Evolutionary conservation across 176 grass and related monocot species (phyloP).

Genomic region (Chloris gayana): DNA sequence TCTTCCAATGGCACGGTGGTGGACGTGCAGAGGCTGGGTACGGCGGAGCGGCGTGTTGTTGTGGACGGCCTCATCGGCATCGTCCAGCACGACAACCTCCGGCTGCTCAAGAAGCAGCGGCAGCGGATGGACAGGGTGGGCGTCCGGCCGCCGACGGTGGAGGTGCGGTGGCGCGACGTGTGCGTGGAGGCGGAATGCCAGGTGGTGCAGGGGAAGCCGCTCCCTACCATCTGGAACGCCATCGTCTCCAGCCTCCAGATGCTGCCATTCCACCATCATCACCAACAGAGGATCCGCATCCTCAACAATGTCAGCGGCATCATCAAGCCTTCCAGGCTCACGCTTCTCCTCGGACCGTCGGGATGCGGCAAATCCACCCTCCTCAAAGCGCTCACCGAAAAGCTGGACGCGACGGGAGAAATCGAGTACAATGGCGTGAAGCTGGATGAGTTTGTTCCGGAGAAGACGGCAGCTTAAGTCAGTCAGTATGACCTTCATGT

Average conservation of each 20-base stretch:
- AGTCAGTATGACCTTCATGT: constrained; percentile 66
- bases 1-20: too few species aligned
- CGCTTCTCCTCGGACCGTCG: constrained; percentile 76
- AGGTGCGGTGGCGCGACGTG: constrained; percentile 46
- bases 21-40: too few species aligned
- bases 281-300: constrained; percentile 55
- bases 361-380: constrained; percentile 82
- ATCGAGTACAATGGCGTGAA: constrained; percentile 62
- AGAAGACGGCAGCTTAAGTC: constrained; percentile 70
- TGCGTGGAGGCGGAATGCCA: constrained; percentile 54
- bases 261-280: constrained; percentile 40
- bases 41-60: too few species aligned
- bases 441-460: constrained; percentile 64
- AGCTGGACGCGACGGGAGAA: constrained; percentile 52
- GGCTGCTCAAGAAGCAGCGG: too few species aligned
- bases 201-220: too few species aligned
- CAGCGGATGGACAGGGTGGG: too few species aligned
- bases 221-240: constrained; percentile 71
- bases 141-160: too few species aligned
- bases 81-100: too few species aligned
- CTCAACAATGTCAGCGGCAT: constrained; percentile 33
- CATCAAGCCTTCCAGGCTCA: constrained; percentile 62
- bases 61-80: too few species aligned
- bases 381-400: constrained; percentile 69
- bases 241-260: constrained; percentile 22